These are phyloP conservation scores for Aspergillus ochraceoroseus DNA, from an alignment of 2,329 filamentous ascomycete species.

Conservation along the genomic window DNA sequence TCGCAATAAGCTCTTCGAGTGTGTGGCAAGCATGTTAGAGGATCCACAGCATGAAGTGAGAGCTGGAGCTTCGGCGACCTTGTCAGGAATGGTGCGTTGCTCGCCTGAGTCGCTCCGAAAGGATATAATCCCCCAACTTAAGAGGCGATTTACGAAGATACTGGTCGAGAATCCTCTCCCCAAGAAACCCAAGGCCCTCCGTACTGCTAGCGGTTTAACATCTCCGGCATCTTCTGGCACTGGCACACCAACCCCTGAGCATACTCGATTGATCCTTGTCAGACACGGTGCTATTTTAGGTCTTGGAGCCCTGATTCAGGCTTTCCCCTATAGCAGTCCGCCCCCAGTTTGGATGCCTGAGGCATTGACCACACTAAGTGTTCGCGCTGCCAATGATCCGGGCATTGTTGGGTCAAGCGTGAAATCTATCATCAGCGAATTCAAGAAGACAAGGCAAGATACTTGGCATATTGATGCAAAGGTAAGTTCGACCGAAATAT, in stretches of 20 bases:
- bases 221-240: slow-evolving; percentile 44
- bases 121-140: slow-evolving; percentile 69
- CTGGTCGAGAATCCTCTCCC: slow-evolving; percentile 83
- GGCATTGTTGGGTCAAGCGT: slow-evolving; percentile 94
- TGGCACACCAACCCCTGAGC: slow-evolving; percentile 49
- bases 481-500: slow-evolving; percentile 53
- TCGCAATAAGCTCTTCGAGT: slow-evolving; percentile 76
- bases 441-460: slow-evolving; percentile 99
- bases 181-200: slow-evolving; percentile 51
- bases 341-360: slow-evolving; percentile 93
- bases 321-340: slow-evolving; percentile 92
- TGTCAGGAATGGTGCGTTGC: slow-evolving; percentile 97
- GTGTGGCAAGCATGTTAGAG: slow-evolving; percentile 91
- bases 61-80: slow-evolving; percentile 81
- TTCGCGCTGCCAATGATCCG: slow-evolving; percentile 78
- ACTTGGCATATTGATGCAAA: slow-evolving; percentile 98
- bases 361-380: slow-evolving; percentile 77
- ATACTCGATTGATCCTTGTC: slow-evolving; percentile 70
- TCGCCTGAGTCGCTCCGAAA: slow-evolving; percentile 76
- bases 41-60: slow-evolving; percentile 92
- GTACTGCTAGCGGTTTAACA: slow-evolving; percentile 31
- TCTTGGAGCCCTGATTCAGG: slow-evolving; percentile 83
- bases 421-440: slow-evolving; percentile 88
- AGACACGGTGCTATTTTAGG: slow-evolving; percentile 90
- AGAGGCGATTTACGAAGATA: slow-evolving; percentile 70